Conservation (phyloP, 805 yeast species). For the Candida morakotiae region DNA sequence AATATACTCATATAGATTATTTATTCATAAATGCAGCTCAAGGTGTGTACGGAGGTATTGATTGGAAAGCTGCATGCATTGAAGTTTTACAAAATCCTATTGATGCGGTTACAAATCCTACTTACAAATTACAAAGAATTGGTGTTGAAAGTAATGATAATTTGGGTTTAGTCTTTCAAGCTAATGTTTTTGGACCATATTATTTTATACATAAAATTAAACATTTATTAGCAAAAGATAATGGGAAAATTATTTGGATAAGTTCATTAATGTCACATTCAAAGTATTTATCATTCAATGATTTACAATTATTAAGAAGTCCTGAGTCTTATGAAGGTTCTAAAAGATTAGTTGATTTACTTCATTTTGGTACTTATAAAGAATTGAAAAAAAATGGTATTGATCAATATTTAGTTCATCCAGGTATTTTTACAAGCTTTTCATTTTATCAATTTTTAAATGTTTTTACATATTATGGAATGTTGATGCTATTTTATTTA, state of each 20-base stretch:
- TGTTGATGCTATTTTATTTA: constrained; percentile 77
- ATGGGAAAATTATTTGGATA: constrained; percentile 76
- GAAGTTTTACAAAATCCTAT: constrained; percentile 67
- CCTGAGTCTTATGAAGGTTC: constrained; percentile 86
- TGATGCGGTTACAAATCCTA: constrained; percentile 83
- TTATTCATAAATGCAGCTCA: constrained; percentile 87
- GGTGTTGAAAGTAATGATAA: constrained; percentile 78
- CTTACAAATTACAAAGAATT: constrained; percentile 74
- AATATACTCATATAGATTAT: constrained; percentile 68
- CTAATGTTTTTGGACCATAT: constrained; percentile 95
- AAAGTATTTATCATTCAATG: constrained; percentile 66
- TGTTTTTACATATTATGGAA: constrained; percentile 76
- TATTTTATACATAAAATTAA: constrained; percentile 67
- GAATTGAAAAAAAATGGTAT: constrained; percentile 49
- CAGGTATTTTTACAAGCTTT: constrained; percentile 87
- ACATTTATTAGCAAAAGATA: constrained; percentile 40
- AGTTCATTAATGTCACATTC: constrained; percentile 81
- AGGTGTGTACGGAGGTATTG: constrained; percentile 80
- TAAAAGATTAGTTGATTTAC: constrained; percentile 76
- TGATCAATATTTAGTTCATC: constrained; percentile 77
- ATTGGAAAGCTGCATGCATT: constrained; percentile 74
- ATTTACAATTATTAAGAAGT: constrained; percentile 64
- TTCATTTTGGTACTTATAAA: constrained; percentile 69
- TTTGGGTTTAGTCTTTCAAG: constrained; percentile 86
- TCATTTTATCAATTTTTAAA: constrained; percentile 76